phyloP scores from a whole-genome alignment of 2,329 filamentous ascomycete species.

The Claviceps sp. region DNA sequence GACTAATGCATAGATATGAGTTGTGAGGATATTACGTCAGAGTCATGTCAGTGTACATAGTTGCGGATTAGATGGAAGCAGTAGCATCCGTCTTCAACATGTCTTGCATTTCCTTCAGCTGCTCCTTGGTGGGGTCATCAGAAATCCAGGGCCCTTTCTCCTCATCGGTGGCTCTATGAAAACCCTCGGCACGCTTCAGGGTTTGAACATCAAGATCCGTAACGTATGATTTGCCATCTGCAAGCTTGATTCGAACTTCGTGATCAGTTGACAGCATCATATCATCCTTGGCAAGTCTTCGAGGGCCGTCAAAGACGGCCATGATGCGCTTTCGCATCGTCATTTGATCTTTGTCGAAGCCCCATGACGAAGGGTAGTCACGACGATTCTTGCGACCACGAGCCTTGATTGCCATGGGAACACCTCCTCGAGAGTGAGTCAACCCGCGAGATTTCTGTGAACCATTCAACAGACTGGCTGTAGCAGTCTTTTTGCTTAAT shows the following conservation, averaged over 20 bases:
- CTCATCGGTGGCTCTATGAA: conserved; percentile 65
- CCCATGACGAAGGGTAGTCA: conserved; percentile 90
- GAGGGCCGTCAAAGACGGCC: conserved; percentile 78
- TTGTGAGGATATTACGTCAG: too few relatives aligned
- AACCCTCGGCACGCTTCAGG: conserved; percentile 72
- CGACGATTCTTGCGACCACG: conserved; percentile 80
- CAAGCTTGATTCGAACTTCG: conserved; percentile 76
- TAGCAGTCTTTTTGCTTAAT: conserved; percentile 37
- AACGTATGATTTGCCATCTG: conserved; percentile 65
- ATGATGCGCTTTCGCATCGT: conserved; percentile 96
- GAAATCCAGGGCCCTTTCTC: conserved; percentile 79
- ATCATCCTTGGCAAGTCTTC: conserved; percentile 91
- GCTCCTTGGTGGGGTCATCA: conserved; percentile 52
- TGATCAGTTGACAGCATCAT: conserved; percentile 97
- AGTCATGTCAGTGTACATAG: too few relatives aligned
- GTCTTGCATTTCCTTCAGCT: conserved; percentile 47
- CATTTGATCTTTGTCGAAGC: conserved; percentile 84
- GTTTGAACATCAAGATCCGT: conserved; percentile 91
- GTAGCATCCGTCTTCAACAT: conserved; percentile 22
- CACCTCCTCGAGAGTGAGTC: conserved; percentile 66
- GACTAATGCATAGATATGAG: background rate
- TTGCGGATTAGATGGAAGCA: conserved; percentile 4
- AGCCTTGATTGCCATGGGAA: conserved; percentile 40
- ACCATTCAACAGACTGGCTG: conserved; percentile 37
- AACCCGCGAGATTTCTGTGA: conserved; percentile 57